phyloP scores from a whole-genome alignment of 2,329 filamentous ascomycete genomes.

The Cryphonectria japonica region DNA sequence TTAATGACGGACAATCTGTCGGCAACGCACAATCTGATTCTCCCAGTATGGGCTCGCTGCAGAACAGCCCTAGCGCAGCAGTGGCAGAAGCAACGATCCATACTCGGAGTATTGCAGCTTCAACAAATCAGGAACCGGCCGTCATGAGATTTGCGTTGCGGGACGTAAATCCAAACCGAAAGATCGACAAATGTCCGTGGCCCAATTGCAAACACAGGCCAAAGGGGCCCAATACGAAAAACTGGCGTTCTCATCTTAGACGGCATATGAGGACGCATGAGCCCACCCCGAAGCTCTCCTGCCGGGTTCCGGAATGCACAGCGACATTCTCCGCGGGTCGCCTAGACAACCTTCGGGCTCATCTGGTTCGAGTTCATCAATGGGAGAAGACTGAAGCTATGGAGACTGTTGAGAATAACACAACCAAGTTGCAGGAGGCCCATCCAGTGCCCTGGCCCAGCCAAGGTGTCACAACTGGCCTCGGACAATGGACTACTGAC shows the following conservation, averaged over 20 bases:
- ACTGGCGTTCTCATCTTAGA: neutral
- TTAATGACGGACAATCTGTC: neutral
- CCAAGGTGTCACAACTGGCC: neutral
- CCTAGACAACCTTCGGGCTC: neutral
- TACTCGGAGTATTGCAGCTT: neutral
- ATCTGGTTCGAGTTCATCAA: neutral
- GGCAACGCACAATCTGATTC: neutral
- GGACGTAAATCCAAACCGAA: too few relatives aligned
- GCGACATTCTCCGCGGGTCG: neutral
- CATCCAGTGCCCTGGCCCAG: neutral
- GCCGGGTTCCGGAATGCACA: neutral
- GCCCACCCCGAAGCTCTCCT: conserved; percentile 17
- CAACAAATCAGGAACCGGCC: neutral
- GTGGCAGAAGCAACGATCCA: neutral
- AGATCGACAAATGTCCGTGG: neutral
- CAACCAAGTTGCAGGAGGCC: neutral
- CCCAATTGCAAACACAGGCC: neutral
- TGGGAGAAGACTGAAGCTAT: too few relatives aligned
- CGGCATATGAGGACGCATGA: conserved; percentile 13
- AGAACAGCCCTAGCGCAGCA: neutral
- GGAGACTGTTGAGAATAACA: too few relatives aligned
- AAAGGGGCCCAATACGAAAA: neutral
- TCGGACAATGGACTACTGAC: neutral
- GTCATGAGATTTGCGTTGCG: neutral
- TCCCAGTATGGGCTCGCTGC: neutral